Evolutionary conservation across 192 early-diverging fungal species (phyloP).

Genomic region (Pilobolus umbonatus): DNA sequence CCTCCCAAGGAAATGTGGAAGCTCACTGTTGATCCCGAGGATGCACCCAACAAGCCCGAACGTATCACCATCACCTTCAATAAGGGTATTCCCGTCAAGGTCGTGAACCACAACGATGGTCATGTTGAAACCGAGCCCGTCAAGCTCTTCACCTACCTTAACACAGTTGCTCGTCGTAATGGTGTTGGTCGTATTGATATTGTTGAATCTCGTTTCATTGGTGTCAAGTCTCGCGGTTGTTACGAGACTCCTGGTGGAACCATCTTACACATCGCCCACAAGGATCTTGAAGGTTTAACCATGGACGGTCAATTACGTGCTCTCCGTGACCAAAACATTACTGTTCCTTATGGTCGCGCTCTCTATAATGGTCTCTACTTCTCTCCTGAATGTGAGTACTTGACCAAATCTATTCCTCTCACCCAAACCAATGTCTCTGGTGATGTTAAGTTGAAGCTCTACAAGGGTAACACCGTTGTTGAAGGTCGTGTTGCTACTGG

Average conservation of each 20-base stretch:
- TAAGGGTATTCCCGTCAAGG: constrained; percentile 83
- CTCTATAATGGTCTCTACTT: constrained; percentile 98
- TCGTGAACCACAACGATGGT: constrained; percentile 76
- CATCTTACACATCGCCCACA: constrained; percentile 90
- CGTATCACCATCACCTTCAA: constrained; percentile 88
- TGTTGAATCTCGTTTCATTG: constrained; percentile 98
- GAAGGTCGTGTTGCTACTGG: constrained; percentile 80
- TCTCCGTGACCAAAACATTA: constrained; percentile 89
- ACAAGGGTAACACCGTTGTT: constrained; percentile 89
- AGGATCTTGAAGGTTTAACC: constrained; percentile 92
- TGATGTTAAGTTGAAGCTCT: constrained; percentile 90
- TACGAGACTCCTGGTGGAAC: constrained; percentile 99
- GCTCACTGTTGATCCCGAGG: constrained; percentile 93
- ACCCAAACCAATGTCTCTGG: constrained; percentile 89
- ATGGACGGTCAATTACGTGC: constrained; percentile 95
- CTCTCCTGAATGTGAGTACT: constrained; percentile 90
- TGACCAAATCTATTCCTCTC: constrained; percentile 74
- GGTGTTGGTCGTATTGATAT: constrained; percentile 98
- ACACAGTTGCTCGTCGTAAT: constrained; percentile 92
- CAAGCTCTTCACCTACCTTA: constrained; percentile 93
- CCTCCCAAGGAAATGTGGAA: constrained; percentile 99
- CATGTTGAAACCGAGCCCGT: constrained; percentile 65
- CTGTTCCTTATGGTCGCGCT: constrained; percentile 62
- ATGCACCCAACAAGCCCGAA: constrained; percentile 94
- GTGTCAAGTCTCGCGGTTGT: constrained; percentile 98